Evolutionary conservation across 495 filamentous ascomycete species (phyloP).

Genomic region (Margaritispora aquatica): DNA sequence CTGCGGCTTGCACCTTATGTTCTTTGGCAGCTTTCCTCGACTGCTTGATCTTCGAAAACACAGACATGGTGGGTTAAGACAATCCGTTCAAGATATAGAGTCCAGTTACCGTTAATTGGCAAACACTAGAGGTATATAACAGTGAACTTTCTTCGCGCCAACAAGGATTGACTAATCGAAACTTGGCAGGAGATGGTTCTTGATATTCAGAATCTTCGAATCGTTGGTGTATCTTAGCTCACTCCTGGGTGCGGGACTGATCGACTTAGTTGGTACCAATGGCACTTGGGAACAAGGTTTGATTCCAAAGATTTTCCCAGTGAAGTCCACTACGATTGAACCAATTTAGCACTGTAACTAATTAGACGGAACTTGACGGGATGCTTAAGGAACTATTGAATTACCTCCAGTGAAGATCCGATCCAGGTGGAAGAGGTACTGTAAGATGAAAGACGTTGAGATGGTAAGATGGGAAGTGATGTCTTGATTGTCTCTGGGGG

Average conservation of each 20-base stretch:
- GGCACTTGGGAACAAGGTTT: not conserved
- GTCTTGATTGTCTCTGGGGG: no score
- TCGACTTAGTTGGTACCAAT: not conserved
- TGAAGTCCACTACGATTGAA: not conserved
- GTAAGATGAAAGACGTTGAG: not conserved
- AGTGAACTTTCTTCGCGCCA: no score
- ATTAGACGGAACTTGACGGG: not conserved
- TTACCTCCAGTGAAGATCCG: not conserved
- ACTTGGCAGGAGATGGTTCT: not conserved
- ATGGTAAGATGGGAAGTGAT: not conserved
- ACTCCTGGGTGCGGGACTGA: not conserved
- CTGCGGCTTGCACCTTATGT: conserved; percentile 37
- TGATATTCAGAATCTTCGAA: not conserved
- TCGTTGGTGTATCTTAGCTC: not conserved
- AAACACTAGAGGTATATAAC: no score
- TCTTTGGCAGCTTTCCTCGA: conserved; percentile 45
- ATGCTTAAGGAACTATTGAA: not conserved
- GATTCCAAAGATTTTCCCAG: not conserved
- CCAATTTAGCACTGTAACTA: not conserved
- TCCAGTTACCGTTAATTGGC: no score
- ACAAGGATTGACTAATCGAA: not conserved
- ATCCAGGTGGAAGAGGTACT: not conserved
- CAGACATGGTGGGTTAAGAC: conserved; percentile 36
- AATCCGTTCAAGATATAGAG: not conserved
- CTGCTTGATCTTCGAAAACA: conserved; percentile 43